Evolutionary conservation across 805 yeast genomes (phyloP), one percentile per base, ranked within the genome.

Genomic region (Metschnikowia henanensis): DNA sequence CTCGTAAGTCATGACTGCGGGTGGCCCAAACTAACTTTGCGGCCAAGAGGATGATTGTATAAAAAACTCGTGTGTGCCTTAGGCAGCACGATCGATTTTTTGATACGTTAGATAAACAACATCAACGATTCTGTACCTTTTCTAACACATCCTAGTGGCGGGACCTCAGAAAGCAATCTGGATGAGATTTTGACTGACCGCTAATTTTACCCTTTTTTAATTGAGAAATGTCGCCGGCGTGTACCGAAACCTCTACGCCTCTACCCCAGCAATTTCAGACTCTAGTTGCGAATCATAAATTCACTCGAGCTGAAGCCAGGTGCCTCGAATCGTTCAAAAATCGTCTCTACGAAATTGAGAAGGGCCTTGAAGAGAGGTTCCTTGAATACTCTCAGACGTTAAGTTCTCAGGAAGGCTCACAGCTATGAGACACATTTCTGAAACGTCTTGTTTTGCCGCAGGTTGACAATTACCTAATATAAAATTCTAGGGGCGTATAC

Each of bases 301-400:
- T 35, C 13, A 39, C 43, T 8, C 22, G 20, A 21, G 37, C 41
- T 2, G 47, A 44, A 12, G 40, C 41, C 3, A 28, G 18, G 18
- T 15, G 29, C 30, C 40, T 44, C 18, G 44, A 44, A 31, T 13
- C 44, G 20, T 44, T 13, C 36, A 44, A 44, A 38, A 35, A 17
- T 7, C 32, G 26, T 28, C 41, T 39, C 10, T 15, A 22, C 18
- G 44, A 31, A 5, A 20, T 44, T 12, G 47, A 44, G 16, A 35
- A 26, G 21, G 16, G 18, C 4, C 25, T 39, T 26, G 41, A 34
- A 5, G 30, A 19, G 29, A 29, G 31, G 16, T 28, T 12, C 9
- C 9, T 9, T 22, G 9, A 22, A 6, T 18, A n/a, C n/a, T n/a
- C n/a, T n/a, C n/a, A n/a, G n/a, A n/a, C n/a, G n/a, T n/a, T n/a